Evolutionary conservation across 2,329 filamentous ascomycete species (phyloP).

Genomic region (Zymoseptoria pseudotritici): DNA sequence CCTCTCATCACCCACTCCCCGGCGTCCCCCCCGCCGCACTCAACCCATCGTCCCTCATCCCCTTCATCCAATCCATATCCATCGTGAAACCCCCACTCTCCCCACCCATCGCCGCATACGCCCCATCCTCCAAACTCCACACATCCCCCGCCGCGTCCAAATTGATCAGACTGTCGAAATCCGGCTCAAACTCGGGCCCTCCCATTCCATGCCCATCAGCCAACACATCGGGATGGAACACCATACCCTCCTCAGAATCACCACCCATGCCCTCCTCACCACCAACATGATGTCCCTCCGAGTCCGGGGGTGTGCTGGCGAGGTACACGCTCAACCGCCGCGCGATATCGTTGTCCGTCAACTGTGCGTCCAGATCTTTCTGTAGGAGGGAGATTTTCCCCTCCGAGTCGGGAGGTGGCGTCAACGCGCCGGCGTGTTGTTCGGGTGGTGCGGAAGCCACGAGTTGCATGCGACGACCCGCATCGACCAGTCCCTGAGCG

Average conservation of each 20-base stretch:
- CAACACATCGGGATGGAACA: too few species aligned
- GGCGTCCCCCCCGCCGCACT: not conserved
- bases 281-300: slow-evolving; percentile 12
- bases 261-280: too few species aligned
- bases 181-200: slow-evolving; percentile 25
- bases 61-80: slow-evolving; percentile 32
- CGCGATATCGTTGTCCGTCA: slow-evolving; percentile 42
- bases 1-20: too few species aligned
- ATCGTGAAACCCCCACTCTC: slow-evolving; percentile 28
- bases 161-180: slow-evolving; percentile 33
- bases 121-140: slow-evolving; percentile 28
- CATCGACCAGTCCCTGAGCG: slow-evolving; percentile 41
- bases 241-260: too few species aligned
- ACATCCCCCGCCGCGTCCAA: slow-evolving; percentile 30
- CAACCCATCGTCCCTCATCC: slow-evolving; percentile 21
- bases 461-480: slow-evolving; percentile 36
- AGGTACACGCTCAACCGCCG: slow-evolving; percentile 43
- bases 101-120: slow-evolving; percentile 27
- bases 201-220: too few species aligned
- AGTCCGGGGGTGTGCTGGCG: slow-evolving; percentile 43
- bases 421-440: slow-evolving; percentile 17
- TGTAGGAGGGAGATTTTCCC: not conserved
- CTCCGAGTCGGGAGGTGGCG: slow-evolving; percentile 24
- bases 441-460: slow-evolving; percentile 10
- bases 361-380: slow-evolving; percentile 11